phyloP scores from a whole-genome alignment of 1,139 yeast species.

The Candida tropicalis region DNA sequence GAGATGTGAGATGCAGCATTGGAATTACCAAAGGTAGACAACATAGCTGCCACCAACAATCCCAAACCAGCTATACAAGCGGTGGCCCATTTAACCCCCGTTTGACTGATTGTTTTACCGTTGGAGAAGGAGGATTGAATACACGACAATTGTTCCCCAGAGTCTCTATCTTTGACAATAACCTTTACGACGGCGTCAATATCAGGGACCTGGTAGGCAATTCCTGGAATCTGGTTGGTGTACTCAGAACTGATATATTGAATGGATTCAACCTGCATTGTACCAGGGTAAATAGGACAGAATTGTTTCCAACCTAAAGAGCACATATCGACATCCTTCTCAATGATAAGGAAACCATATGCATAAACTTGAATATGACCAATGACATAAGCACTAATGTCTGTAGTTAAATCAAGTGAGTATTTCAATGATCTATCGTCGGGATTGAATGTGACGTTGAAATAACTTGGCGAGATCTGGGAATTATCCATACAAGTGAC shows the following conservation, averaged over 20 bases:
- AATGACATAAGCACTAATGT: constrained; percentile 55
- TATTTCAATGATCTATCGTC: constrained; percentile 63
- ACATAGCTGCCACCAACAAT: constrained; percentile 64
- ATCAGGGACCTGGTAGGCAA: constrained; percentile 76
- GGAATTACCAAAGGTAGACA: constrained; percentile 76
- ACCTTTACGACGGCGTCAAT: constrained; percentile 73
- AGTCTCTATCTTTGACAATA: constrained; percentile 34
- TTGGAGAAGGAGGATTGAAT: constrained; percentile 69
- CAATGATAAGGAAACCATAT: constrained; percentile 69
- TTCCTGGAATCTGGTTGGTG: constrained; percentile 61
- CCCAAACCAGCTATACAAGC: constrained; percentile 81
- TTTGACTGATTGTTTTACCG: constrained; percentile 74
- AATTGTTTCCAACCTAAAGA: constrained; percentile 72
- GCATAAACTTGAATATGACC: constrained; percentile 73
- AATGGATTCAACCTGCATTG: constrained; percentile 66
- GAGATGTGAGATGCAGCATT: constrained; percentile 78
- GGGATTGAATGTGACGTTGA: constrained; percentile 69
- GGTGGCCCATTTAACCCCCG: constrained; percentile 83
- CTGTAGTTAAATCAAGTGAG: constrained; percentile 62
- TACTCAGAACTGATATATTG: constrained; percentile 53
- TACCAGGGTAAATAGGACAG: constrained; percentile 76
- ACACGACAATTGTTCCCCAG: constrained; percentile 59
- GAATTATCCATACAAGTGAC: constrained; percentile 76
- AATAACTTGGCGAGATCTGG: constrained; percentile 62
- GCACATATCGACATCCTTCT: constrained; percentile 57